Evolutionary conservation across 106 monocot species (phyloP).

Genomic region (Xerophyta viscosa): DNA sequence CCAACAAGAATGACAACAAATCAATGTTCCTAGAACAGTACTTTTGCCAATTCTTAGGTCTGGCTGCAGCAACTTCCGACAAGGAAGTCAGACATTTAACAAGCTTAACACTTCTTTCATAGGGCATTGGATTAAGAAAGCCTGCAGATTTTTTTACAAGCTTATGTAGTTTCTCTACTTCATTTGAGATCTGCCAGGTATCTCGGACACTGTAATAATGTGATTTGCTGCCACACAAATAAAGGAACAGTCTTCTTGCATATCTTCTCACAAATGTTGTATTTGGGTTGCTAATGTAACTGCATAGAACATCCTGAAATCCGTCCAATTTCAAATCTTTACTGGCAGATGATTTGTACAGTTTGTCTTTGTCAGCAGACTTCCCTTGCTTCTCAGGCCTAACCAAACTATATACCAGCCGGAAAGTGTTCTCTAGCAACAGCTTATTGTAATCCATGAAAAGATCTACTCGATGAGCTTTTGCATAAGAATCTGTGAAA

Average conservation of each 20-base stretch:
- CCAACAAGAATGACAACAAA: slow-evolving; percentile 61
- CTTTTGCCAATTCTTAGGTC: slow-evolving; percentile 98
- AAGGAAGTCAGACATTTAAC: slow-evolving; percentile 82
- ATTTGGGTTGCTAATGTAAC: slow-evolving; percentile 84
- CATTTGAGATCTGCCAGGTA: slow-evolving; percentile 92
- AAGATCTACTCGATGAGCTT: slow-evolving; percentile 77
- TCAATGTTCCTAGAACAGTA: slow-evolving; percentile 79
- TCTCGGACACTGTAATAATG: slow-evolving; percentile 94
- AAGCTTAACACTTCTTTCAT: slow-evolving; percentile 89
- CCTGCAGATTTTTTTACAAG: slow-evolving; percentile 78
- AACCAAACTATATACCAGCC: slow-evolving; percentile 85
- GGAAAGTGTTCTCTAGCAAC: slow-evolving; percentile 85
- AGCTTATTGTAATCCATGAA: slow-evolving; percentile 83
- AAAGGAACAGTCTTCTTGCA: slow-evolving; percentile 93
- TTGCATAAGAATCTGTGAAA: slow-evolving; percentile 94
- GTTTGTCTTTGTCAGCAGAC: slow-evolving; percentile 71
- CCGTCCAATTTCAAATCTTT: slow-evolving; percentile 96
- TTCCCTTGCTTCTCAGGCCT: slow-evolving; percentile 97
- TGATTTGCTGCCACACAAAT: slow-evolving; percentile 94
- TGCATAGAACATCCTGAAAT: slow-evolving; percentile 91
- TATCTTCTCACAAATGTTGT: slow-evolving; percentile 86
- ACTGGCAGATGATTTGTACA: slow-evolving; percentile 26
- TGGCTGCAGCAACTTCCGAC: slow-evolving; percentile 80
- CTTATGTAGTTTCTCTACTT: slow-evolving; percentile 69
- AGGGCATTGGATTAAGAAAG: slow-evolving; percentile 60